phyloP scores from a whole-genome alignment of 2,329 filamentous ascomycete species.

The Aaosphaeria arxii region DNA sequence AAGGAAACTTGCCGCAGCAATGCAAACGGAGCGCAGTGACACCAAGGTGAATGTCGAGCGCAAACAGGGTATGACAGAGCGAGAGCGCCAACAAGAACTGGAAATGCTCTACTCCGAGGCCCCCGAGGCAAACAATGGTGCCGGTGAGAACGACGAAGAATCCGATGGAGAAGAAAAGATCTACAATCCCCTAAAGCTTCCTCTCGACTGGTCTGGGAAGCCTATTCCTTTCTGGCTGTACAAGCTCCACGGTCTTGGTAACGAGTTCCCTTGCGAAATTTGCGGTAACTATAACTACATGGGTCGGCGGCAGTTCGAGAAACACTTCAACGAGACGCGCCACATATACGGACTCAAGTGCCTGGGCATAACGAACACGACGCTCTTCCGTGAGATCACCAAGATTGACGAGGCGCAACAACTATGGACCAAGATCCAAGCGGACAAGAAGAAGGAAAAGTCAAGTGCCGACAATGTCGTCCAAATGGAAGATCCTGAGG shows the following conservation, averaged over 20 bases:
- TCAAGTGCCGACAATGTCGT: slow-evolving; percentile 79
- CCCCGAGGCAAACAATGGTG: slow-evolving; percentile 45
- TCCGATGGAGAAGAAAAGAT: slow-evolving; percentile 69
- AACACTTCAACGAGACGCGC: slow-evolving; percentile 93
- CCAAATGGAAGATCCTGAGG: slow-evolving; percentile 97
- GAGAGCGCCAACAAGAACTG: slow-evolving; percentile 89
- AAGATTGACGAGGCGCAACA: slow-evolving; percentile 83
- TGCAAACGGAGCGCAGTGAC: slow-evolving; percentile 84
- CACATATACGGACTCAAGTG: slow-evolving; percentile 95
- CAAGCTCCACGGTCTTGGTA: slow-evolving; percentile 90
- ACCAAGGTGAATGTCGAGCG: slow-evolving; percentile 94
- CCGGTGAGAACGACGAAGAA: slow-evolving; percentile 64
- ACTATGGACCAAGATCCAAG: slow-evolving; percentile 90
- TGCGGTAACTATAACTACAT: slow-evolving; percentile 99
- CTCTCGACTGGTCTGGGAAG: slow-evolving; percentile 96
- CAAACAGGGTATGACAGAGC: slow-evolving; percentile 95
- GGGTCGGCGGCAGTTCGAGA: slow-evolving; percentile 92
- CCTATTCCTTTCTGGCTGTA: slow-evolving; percentile 99
- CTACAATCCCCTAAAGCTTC: slow-evolving; percentile 95
- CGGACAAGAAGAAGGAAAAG: slow-evolving; percentile 75
- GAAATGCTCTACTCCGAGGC: slow-evolving; percentile 75
- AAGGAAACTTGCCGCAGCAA: slow-evolving; percentile 72
- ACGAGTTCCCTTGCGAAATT: slow-evolving; percentile 93
- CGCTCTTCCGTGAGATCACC: slow-evolving; percentile 90
- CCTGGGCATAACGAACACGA: slow-evolving; percentile 86